A percentile compares a stretch with the other conserved stretches of the same genome.
Conservation (phyloP, 2,329 filamentous ascomycete species). For the Pseudogymnoascus sp. region DNA sequence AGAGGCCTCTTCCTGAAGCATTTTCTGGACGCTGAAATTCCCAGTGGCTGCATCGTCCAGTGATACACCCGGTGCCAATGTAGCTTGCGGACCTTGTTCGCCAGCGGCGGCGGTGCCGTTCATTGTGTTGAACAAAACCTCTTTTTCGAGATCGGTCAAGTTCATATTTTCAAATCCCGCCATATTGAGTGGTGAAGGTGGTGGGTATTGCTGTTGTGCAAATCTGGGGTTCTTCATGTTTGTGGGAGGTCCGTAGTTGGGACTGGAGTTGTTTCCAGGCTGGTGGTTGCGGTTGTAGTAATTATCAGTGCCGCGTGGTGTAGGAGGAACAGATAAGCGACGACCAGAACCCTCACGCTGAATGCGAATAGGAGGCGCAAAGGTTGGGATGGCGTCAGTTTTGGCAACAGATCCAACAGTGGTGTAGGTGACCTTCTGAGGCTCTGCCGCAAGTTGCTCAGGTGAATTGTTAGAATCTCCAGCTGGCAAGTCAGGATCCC, state of each 20-base stretch:
- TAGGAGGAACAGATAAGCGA: slow-evolving; percentile 10
- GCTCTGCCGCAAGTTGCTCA: slow-evolving; percentile 23
- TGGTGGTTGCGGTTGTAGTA: slow-evolving; percentile 1
- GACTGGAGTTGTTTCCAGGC: slow-evolving; percentile 1
- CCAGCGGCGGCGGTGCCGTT: background rate
- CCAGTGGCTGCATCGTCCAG: background rate
- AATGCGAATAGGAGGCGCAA: slow-evolving; percentile 28
- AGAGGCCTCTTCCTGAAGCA: background rate
- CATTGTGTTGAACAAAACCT: slow-evolving; percentile 3
- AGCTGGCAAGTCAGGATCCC: slow-evolving; percentile 25
- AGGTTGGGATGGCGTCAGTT: slow-evolving; percentile 24
- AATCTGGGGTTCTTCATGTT: background rate
- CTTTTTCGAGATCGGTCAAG: slow-evolving; percentile 9
- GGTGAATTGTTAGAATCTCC: slow-evolving; percentile 19
- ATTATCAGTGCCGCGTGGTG: background rate
- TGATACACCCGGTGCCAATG: background rate
- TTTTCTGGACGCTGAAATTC: slow-evolving; percentile 2
- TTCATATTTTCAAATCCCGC: background rate
- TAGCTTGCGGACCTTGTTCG: background rate
- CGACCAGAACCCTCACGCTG: slow-evolving; percentile 29
- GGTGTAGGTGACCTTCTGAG: slow-evolving; percentile 28
- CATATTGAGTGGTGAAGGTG: slow-evolving; percentile 17
- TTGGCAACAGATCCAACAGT: slow-evolving; percentile 30
- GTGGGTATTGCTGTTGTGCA: background rate
- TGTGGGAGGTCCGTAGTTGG: background rate